Base-by-base conservation (phyloP, 1,284 basidiomycete species). In the Sporisorium scitamineum region DNA sequence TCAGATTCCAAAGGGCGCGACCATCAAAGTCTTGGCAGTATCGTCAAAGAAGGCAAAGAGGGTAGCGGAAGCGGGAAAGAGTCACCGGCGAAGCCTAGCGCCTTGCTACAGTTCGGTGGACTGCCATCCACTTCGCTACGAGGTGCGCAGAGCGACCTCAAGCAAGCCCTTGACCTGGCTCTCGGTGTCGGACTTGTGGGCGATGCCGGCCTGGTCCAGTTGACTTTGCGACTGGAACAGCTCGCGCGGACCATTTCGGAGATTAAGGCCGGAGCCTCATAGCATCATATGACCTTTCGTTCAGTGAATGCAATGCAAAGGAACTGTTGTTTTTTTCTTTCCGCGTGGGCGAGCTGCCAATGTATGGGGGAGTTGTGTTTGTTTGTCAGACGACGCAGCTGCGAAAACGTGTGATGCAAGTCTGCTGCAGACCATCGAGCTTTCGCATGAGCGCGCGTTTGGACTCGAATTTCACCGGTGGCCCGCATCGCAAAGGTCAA, bases 41-140 rank as follows among this genome's bases (percentile, higher is more conserved):
- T 20, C n/a, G 24, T 13, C 45, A 45, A 44, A 50, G 16, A 18
- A 18, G 26, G 8, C 27, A 24, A 31, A 37, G 5, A 45, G 2
- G 27, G 51, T 18, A 44, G 26, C 14, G 39, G 20, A 39, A 44
- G 31, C 31, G 26, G 34, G 13, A 34, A 51, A 18, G 31, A 48
- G 11, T 18, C 8, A n/a, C 10, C 47, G 7, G 52, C 51, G 2
- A 41, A 51, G 34, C 69, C 74, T 3, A 53, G 68, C 29, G 65
- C 79, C 3, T 34, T 80, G 29, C 16, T 50, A 39, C 79, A 80
- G 22, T 80, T 79, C 31, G 73, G 71, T 9, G 77, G 71, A 0
- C 54, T 80, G 24, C 79, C 79, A 0, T 42, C 77, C 10, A 55
- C 57, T 0, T 56, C 71, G 1, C 54, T 80, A 14, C 57, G 72